phyloP scores from a whole-genome alignment of 352 stramenopile genomes.

The Phytophthora pistaciae region DNA sequence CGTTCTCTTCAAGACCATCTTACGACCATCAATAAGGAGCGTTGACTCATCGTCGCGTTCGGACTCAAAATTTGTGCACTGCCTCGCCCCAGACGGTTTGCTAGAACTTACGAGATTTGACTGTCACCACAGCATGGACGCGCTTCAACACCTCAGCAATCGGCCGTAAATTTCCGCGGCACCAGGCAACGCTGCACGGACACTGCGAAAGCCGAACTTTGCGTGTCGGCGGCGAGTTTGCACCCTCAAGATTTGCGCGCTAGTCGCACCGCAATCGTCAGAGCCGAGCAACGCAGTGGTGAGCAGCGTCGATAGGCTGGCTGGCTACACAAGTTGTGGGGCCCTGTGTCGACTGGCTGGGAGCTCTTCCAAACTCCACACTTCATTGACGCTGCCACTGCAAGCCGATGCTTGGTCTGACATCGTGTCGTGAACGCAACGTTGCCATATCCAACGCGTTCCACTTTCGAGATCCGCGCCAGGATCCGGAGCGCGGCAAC shows the following conservation, averaged over 20 bases:
- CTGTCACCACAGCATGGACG: background rate
- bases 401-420: constrained; percentile 13
- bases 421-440: background rate
- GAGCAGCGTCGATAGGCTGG: background rate
- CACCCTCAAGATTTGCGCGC: background rate
- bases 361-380: background rate
- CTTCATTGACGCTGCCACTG: background rate
- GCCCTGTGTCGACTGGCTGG: background rate
- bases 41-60: constrained; percentile 1
- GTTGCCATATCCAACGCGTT: constrained; percentile 3
- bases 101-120: constrained; percentile 8
- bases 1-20: constrained; percentile 10
- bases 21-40: background rate
- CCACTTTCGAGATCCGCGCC: constrained; percentile 20
- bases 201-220: background rate
- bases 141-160: constrained; percentile 2
- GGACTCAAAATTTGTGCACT: background rate
- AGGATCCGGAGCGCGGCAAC: constrained; percentile 15
- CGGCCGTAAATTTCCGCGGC: constrained; percentile 14
- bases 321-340: background rate
- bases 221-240: background rate
- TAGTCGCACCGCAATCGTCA: background rate
- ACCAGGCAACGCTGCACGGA: constrained; percentile 5
- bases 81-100: constrained; percentile 16
- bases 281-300: background rate